A percentile compares a stretch with the other conserved stretches of the same genome.
phyloP scores from a whole-genome alignment of 2,329 filamentous ascomycete genomes.

The Aspergillus terreus region DNA sequence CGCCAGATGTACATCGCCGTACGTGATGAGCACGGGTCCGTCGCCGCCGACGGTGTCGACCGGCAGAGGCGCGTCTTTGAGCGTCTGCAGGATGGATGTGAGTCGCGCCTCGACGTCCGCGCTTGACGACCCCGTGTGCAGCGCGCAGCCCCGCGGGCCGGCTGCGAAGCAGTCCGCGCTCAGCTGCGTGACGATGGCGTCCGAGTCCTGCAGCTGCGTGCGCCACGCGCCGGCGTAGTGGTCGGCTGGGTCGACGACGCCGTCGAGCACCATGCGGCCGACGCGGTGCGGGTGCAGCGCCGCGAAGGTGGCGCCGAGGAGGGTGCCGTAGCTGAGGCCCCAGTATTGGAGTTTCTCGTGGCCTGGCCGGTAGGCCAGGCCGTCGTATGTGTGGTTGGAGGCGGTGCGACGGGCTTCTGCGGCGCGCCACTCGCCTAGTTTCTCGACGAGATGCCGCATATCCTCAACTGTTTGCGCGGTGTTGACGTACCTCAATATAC shows the following conservation, averaged over 20 bases:
- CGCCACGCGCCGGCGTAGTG: neutral
- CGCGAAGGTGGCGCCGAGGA: neutral
- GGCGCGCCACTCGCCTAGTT: conserved; percentile 7
- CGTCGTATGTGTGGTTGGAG: too few relatives aligned
- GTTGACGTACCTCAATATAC: conserved; percentile 1
- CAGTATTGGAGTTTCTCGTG: neutral
- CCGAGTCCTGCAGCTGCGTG: neutral
- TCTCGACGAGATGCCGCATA: conserved; percentile 6
- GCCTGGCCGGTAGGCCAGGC: too few relatives aligned
- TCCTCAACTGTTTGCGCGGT: conserved; percentile 3
- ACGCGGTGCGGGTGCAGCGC: neutral
- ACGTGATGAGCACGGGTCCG: neutral
- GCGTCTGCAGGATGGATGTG: conserved; percentile 6
- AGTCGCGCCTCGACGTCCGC: conserved; percentile 3
- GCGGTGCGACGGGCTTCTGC: too few relatives aligned
- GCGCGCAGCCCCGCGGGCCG: neutral
- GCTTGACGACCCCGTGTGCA: neutral
- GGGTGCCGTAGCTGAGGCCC: neutral
- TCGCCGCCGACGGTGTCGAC: conserved; percentile 1
- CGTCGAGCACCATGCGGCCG: conserved; percentile 1
- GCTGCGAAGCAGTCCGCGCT: neutral
- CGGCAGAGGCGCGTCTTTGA: conserved; percentile 15
- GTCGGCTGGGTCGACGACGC: neutral
- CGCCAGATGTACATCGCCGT: neutral
- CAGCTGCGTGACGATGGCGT: neutral